Evolutionary conservation across 148 eudicot genomes (phyloP), one percentile per base, ranked within the genome.

Genomic region (Vaccinium myrtillus): DNA sequence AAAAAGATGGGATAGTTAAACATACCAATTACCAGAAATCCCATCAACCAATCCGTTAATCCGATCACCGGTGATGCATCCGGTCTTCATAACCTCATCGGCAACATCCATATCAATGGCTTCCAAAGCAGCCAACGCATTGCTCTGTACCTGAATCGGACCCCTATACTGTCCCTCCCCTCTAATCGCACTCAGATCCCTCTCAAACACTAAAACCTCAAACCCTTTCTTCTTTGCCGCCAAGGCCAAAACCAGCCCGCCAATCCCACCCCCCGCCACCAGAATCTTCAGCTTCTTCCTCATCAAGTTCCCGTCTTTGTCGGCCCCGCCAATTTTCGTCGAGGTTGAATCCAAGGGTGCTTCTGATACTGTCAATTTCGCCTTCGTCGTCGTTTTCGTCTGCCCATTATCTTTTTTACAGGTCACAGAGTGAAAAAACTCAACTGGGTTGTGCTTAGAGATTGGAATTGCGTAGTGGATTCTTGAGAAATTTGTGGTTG

Each of bases 101-200:
- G 99, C 97, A 79, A 95, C 99, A 51, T 93, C 94, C 92, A 94
- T 86, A 89, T 96, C 99, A 89, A 96, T 95, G 5, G 99, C 98
- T 87, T 96, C 99, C 85, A 96, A 90, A 88, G 98, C 98, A 70
- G 99, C 98, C 87, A 96, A 90, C 0, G 99, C 99, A 84, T 96
- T 96, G 61, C 99, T 96, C 82, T 96, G 98, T 54, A 96, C 85
- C 89, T 96, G 99, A 86, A 96, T 96, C 0, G 99, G 99, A 23
- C 99, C 99, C 46, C 99, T 96, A 75, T 96, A 95, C 74, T 96
- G 97, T 18, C 99, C 98, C 83, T 96, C 99, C 23, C 99, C 99
- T 93, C 98, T 92, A 11, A 96, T 83, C 0, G 98, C 98, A 90
- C 98, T 96, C 90, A 95, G 83, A 75, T 96, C 99, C 88, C 85